Base-by-base conservation (phyloP, 1,284 basidiomycete genomes). In the Erythrobasidium hasegawianum region DNA sequence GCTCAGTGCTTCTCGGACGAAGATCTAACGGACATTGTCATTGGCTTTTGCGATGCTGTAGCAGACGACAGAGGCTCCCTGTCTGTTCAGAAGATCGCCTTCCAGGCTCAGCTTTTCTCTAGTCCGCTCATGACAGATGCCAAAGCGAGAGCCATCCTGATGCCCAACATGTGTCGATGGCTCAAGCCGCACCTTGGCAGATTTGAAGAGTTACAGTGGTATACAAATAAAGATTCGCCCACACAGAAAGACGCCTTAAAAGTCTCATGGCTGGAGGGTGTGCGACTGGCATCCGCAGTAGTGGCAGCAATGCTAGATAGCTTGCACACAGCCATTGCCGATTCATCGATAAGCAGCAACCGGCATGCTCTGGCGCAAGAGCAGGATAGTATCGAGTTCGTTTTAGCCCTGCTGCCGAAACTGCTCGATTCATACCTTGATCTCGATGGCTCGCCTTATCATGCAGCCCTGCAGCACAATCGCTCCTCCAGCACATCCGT, bases 141-240 rank as follows among this genome's bases (percentile, higher is more conserved):
- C 2, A 83, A 88, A 64, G 87, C 89, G 9, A 85, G 95, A 14
- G 83, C 87, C 0, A 79, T 89, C 14, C 81, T 98, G 20, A 86
- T 96, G 5, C 94, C 96, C 64, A 86, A 87, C 27, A 85, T 97
- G 40, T 86, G 93, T 2, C 83, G 87, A 22, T 97, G 93, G 92
- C 87, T 97, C 72, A 95, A 93, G 74, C 92, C 93, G 0, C 88
- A 95, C 76, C 89, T 97, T 70, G 94, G 94, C n/a, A 82, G 84
- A 18, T 96, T 88, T 74, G 91, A 96, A 70, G 89, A 91, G 75
- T 88, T 66, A 20, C 16, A 64, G n/a, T 85, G 74, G 77, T 82
- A 47, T 84, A 85, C 71, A 82, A 77, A 82, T 0, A 84, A 82
- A 62, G 89, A 90, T 69, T 79, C 83, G 5, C 87, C 90, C 56